Percentiles rank a stretch among this genome's conserved stretches.
Conservation (phyloP, 2,329 filamentous ascomycete species). For the Alternaria incomplexa region DNA sequence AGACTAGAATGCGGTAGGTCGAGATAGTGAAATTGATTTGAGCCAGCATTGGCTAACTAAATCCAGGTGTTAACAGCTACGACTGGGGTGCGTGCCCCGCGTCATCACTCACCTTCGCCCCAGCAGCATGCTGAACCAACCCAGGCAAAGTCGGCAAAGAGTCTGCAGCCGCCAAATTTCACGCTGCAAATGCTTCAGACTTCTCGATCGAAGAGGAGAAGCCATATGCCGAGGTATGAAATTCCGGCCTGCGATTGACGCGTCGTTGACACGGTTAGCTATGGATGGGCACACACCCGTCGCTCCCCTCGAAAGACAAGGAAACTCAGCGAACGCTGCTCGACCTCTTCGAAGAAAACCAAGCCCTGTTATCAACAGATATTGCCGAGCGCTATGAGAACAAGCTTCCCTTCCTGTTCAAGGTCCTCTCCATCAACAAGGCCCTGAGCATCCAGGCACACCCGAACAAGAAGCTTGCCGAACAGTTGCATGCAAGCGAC, state of each 20-base stretch:
- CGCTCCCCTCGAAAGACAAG: slow-evolving; percentile 90
- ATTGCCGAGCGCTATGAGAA: slow-evolving; percentile 76
- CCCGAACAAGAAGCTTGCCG: slow-evolving; percentile 92
- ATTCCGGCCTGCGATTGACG: background rate
- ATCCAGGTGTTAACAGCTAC: slow-evolving; percentile 91
- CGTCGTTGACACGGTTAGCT: slow-evolving; percentile 63
- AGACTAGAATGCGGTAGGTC: slow-evolving; percentile 75
- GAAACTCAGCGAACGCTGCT: slow-evolving; percentile 83
- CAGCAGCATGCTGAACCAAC: slow-evolving; percentile 35
- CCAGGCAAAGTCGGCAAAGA: slow-evolving; percentile 82
- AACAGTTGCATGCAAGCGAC: slow-evolving; percentile 83
- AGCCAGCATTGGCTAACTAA: slow-evolving; percentile 25
- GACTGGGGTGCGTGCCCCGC: slow-evolving; percentile 76
- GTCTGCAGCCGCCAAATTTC: slow-evolving; percentile 88
- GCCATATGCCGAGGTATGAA: slow-evolving; percentile 85
- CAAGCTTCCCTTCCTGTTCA: slow-evolving; percentile 95
- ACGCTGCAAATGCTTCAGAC: slow-evolving; percentile 79
- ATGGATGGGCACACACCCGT: slow-evolving; percentile 99
- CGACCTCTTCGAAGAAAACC: slow-evolving; percentile 86
- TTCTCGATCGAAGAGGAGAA: slow-evolving; percentile 83
- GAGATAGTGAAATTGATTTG: slow-evolving; percentile 8
- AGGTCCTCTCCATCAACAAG: slow-evolving; percentile 94
- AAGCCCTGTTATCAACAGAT: slow-evolving; percentile 76
- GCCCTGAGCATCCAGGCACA: slow-evolving; percentile 97
- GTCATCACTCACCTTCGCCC: slow-evolving; percentile 18